Percentiles rank a stretch among this genome's conserved stretches.
Conservation (phyloP, 2,329 filamentous ascomycete genomes). For the Fusarium ramigenum region DNA sequence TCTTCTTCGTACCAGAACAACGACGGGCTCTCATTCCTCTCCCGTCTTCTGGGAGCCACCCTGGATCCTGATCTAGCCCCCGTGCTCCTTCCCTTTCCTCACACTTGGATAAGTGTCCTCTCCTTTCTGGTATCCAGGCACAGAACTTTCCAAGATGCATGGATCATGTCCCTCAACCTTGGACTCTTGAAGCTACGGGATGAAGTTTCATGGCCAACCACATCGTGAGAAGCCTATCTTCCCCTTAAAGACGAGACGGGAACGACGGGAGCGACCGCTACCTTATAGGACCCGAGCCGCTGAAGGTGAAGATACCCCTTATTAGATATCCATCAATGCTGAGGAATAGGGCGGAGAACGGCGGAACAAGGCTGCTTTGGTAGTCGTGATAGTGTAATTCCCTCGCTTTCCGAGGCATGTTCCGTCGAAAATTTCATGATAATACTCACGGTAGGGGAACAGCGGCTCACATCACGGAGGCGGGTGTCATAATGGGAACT, state of each 20-base stretch:
- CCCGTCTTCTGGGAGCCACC: slow-evolving; percentile 31
- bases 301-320: slow-evolving; percentile 34
- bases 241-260: slow-evolving; percentile 39
- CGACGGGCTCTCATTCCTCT: slow-evolving; percentile 38
- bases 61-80: slow-evolving; percentile 27
- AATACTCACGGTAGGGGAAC: slow-evolving; percentile 20
- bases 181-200: slow-evolving; percentile 28
- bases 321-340: slow-evolving; percentile 14
- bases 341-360: slow-evolving; percentile 15
- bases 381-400: background rate
- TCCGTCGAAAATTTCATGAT: slow-evolving; percentile 1
- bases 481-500: slow-evolving; percentile 29
- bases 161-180: slow-evolving; percentile 34
- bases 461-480: slow-evolving; percentile 21
- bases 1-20: slow-evolving; percentile 36
- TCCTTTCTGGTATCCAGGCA: slow-evolving; percentile 31
- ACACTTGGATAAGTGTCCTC: slow-evolving; percentile 31
- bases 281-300: slow-evolving; percentile 39
- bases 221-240: slow-evolving; percentile 34
- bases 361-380: slow-evolving; percentile 12
- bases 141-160: slow-evolving; percentile 30
- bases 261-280: slow-evolving; percentile 42
- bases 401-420: background rate
- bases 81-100: slow-evolving; percentile 20
- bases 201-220: slow-evolving; percentile 44